Conservation (phyloP, 306 rosid genomes). For the Malus sylvestris region DNA sequence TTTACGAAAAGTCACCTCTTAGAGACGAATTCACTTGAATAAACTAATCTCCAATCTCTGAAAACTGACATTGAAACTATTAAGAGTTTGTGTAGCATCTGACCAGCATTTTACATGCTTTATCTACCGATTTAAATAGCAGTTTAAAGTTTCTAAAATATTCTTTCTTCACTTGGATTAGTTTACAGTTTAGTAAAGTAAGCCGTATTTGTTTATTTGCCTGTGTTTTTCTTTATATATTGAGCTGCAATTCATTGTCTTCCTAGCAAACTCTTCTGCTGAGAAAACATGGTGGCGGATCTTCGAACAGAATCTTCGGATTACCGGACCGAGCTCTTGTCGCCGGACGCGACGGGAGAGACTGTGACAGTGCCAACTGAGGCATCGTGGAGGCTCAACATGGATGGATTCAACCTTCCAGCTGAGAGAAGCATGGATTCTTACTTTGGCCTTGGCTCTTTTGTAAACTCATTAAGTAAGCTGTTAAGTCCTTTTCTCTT, state of each 20-base stretch:
- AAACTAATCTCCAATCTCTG: neutral
- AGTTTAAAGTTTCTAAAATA: neutral
- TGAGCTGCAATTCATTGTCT: neutral
- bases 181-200: neutral
- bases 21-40: neutral
- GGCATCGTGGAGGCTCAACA: constrained; percentile 78
- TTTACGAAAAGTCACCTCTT: constrained; percentile 5
- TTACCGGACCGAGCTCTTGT: constrained; percentile 67
- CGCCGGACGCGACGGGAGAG: constrained; percentile 41
- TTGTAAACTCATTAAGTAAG: constrained; percentile 43
- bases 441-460: constrained; percentile 46
- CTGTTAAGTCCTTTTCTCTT: neutral
- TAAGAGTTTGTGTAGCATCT: neutral
- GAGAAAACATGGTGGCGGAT: constrained; percentile 30
- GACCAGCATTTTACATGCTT: constrained; percentile 38
- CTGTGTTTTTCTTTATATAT: neutral
- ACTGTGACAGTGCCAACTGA: constrained; percentile 31
- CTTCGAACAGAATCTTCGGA: constrained; percentile 47
- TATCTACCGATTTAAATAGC: neutral
- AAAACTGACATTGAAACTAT: neutral
- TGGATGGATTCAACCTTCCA: constrained; percentile 54
- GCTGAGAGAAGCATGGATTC: constrained; percentile 33
- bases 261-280: neutral
- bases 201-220: neutral
- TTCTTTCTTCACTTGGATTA: neutral